Evolutionary conservation across 2,329 filamentous ascomycete species (phyloP).

Genomic region (Plenodomus lindquistii): DNA sequence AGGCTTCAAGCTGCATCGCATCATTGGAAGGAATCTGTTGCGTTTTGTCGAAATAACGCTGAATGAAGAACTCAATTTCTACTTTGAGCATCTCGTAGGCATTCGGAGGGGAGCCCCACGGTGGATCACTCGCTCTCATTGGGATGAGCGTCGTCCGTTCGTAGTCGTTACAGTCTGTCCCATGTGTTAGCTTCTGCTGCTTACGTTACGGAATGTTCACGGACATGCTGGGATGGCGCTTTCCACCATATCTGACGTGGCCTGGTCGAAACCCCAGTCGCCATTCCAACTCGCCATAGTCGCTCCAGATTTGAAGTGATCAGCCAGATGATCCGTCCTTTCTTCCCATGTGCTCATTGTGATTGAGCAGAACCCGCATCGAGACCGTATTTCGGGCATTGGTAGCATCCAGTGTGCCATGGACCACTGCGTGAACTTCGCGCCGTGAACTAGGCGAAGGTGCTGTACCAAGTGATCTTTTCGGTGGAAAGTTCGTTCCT

Average conservation of each 20-base stretch:
- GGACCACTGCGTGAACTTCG: slow-evolving; percentile 38
- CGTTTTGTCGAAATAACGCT: slow-evolving; percentile 23
- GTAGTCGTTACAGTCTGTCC: slow-evolving; percentile 27
- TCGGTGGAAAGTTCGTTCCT: slow-evolving; percentile 31
- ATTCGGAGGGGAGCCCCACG: slow-evolving; percentile 27
- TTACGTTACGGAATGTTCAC: neutral
- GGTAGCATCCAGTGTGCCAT: slow-evolving; percentile 32
- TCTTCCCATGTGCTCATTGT: slow-evolving; percentile 26
- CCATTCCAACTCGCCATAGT: slow-evolving; percentile 34
- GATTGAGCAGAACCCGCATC: slow-evolving; percentile 30
- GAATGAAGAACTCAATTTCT: slow-evolving; percentile 28
- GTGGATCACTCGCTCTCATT: slow-evolving; percentile 24
- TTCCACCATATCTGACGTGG: slow-evolving; percentile 14
- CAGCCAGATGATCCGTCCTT: slow-evolving; percentile 28
- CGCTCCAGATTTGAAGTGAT: slow-evolving; percentile 28
- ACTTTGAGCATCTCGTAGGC: slow-evolving; percentile 30
- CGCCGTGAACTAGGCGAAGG: slow-evolving; percentile 27
- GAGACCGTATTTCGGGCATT: slow-evolving; percentile 22
- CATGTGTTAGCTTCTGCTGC: neutral
- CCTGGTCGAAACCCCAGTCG: slow-evolving; percentile 29
- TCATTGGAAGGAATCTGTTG: slow-evolving; percentile 24
- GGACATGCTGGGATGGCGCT: slow-evolving; percentile 29
- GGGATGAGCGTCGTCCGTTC: slow-evolving; percentile 24
- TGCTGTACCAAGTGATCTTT: slow-evolving; percentile 38
- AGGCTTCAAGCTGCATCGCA: slow-evolving; percentile 30